Percentiles rank a stretch among this genome's conserved stretches.
phyloP scores from a whole-genome alignment of 2,329 filamentous ascomycete species.

The Hymenoscyphus albidus region DNA sequence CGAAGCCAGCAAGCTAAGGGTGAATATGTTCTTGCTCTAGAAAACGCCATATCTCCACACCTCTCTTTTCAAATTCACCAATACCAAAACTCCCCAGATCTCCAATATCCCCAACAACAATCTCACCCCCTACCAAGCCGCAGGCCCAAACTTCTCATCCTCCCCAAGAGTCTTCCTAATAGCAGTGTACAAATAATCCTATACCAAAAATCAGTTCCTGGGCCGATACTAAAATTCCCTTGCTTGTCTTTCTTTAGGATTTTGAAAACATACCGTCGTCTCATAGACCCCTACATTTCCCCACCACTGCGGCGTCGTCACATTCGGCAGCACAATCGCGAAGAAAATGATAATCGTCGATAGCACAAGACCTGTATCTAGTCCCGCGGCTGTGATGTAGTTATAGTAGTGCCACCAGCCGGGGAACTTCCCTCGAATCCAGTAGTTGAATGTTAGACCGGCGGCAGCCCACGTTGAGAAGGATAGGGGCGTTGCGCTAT shows the following conservation, averaged over 20 bases:
- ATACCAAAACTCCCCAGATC: neutral
- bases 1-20: no score
- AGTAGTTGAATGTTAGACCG: constrained; percentile 66
- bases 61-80: neutral
- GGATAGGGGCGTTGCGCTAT: constrained; percentile 62
- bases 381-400: constrained; percentile 67
- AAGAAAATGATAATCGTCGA: constrained; percentile 69
- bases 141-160: constrained; percentile 60
- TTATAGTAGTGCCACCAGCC: constrained; percentile 79
- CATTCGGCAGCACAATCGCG: constrained; percentile 59
- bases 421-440: constrained; percentile 58
- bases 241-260: neutral
- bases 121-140: constrained; percentile 41
- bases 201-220: neutral
- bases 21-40: no score
- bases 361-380: constrained; percentile 65
- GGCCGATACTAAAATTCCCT: neutral
- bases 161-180: constrained; percentile 49
- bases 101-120: neutral
- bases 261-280: constrained; percentile 47
- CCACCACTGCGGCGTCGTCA: constrained; percentile 65
- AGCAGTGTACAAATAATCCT: constrained; percentile 39
- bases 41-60: no score
- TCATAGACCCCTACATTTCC: constrained; percentile 55
- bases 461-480: constrained; percentile 67